A percentile compares a stretch with the other conserved stretches of the same genome.
Evolutionary conservation across 495 filamentous ascomycete genomes (phyloP).

Genomic region (Neurospora terricola): DNA sequence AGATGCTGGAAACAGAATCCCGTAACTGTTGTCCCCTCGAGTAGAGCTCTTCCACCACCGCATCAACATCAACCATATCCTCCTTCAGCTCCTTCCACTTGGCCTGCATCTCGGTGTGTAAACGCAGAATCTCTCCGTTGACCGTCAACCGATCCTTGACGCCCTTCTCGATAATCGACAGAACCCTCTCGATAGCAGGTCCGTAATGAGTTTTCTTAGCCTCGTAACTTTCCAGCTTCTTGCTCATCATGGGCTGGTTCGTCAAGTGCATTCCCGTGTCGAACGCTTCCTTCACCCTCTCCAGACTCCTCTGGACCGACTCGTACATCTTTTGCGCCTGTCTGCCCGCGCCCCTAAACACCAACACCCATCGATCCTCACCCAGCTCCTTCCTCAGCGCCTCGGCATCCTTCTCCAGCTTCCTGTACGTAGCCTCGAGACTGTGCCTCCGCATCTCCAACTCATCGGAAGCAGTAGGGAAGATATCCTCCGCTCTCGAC

Average conservation of each 20-base stretch:
- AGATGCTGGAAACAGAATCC: constrained; percentile 86
- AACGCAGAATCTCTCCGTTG: constrained; percentile 82
- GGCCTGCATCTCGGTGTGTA: constrained; percentile 71
- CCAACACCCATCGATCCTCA: constrained; percentile 90
- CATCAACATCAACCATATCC: constrained; percentile 66
- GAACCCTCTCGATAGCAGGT: constrained; percentile 82
- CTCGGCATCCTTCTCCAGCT: constrained; percentile 79
- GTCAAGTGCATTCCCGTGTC: constrained; percentile 63
- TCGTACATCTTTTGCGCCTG: constrained; percentile 93
- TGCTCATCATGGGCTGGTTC: constrained; percentile 53
- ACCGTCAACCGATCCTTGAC: constrained; percentile 85
- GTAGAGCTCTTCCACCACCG: constrained; percentile 60
- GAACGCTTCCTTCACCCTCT: constrained; percentile 69
- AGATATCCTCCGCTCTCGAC: constrained; percentile 57
- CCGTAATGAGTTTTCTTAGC: constrained; percentile 92
- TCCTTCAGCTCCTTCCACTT: constrained; percentile 68
- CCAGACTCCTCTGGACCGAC: constrained; percentile 75
- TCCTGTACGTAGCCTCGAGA: constrained; percentile 71
- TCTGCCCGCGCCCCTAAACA: constrained; percentile 85
- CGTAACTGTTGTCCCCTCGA: constrained; percentile 62
- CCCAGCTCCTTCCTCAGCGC: constrained; percentile 76
- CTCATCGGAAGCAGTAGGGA: constrained; percentile 85
- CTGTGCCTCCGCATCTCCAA: constrained; percentile 58
- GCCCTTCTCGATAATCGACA: constrained; percentile 85
- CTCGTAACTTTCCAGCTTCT: constrained; percentile 87